Evolutionary conservation across 2,329 filamentous ascomycete species (phyloP).

Genomic region (Cytospora piceicola): DNA sequence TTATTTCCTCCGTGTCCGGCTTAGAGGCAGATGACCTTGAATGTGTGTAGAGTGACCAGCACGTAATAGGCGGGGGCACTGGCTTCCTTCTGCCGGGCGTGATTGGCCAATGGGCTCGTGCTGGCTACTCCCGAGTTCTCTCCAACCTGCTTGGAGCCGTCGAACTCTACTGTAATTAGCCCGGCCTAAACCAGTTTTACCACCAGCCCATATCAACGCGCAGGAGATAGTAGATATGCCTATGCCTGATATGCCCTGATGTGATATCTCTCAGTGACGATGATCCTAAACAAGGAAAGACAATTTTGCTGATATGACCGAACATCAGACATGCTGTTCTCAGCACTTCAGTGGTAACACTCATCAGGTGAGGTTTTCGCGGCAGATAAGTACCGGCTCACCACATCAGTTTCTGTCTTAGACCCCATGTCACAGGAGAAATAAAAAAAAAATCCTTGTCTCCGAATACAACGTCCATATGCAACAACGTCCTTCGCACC

Average conservation of each 20-base stretch:
- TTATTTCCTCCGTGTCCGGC: background rate
- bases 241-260: background rate
- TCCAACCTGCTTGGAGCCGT: background rate
- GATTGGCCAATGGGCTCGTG: background rate
- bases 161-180: background rate
- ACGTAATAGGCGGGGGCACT: background rate
- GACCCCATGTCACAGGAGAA: background rate
- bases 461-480: background rate
- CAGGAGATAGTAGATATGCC: background rate
- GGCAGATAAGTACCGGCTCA: background rate
- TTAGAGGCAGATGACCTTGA: background rate
- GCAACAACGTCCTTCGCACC: background rate
- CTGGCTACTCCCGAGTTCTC: background rate
- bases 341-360: background rate
- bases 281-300: background rate
- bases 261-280: background rate
- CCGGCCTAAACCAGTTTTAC: background rate
- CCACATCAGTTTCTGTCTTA: background rate
- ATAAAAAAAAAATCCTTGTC: background rate
- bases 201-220: background rate
- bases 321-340: background rate
- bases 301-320: background rate
- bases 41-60: background rate
- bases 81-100: background rate
- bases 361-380: background rate